Conservation (phyloP, 345 rosid genomes). For the Camelina hispida region DNA sequence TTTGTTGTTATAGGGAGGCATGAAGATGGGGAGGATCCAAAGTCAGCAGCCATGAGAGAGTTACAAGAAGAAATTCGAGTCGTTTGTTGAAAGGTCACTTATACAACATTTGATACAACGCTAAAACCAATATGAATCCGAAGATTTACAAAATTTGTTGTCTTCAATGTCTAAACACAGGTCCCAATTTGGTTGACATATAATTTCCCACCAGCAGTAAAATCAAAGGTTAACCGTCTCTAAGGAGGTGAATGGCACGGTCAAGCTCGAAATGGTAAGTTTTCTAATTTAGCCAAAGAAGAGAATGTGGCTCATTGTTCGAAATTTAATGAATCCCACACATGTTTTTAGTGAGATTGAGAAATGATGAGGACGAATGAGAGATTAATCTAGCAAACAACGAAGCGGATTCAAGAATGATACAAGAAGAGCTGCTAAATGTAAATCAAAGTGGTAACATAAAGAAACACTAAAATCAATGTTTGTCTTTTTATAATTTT, state of each 20-base stretch:
- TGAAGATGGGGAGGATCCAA: slow-evolving; percentile 97
- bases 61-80: slow-evolving; percentile 91
- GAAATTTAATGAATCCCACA: not conserved
- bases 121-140: not conserved
- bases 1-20: slow-evolving; percentile 63
- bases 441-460: slow-evolving; percentile 92
- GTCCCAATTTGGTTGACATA: slow-evolving; percentile 93
- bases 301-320: slow-evolving; percentile 12
- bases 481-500: not conserved
- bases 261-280: slow-evolving; percentile 89
- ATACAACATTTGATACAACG: not conserved
- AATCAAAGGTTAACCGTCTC: slow-evolving; percentile 94
- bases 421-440: slow-evolving; percentile 67
- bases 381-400: slow-evolving; percentile 83
- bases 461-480: slow-evolving; percentile 25
- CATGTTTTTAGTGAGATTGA: slow-evolving; percentile 90
- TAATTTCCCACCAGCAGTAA: slow-evolving; percentile 91
- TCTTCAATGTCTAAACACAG: slow-evolving; percentile 47
- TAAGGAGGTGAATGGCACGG: slow-evolving; percentile 99
- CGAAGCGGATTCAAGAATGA: slow-evolving; percentile 69
- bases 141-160: not conserved
- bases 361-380: slow-evolving; percentile 59
- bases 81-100: slow-evolving; percentile 73
- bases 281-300: not conserved
- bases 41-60: slow-evolving; percentile 81